Conservation (phyloP, 768 basidiomycete species). For the Albatrellus ellisii region DNA sequence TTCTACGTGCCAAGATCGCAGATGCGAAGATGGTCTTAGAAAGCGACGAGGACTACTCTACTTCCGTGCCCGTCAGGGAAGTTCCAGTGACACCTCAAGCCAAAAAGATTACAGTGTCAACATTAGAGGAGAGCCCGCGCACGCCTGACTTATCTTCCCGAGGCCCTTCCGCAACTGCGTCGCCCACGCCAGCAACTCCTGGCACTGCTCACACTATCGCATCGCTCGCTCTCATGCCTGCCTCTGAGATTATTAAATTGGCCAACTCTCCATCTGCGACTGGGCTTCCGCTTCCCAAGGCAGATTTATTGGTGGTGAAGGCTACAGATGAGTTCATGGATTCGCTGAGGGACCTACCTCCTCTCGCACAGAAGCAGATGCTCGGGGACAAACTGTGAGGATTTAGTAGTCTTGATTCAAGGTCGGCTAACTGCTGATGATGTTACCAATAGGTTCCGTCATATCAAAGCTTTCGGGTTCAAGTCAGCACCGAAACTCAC, state of each 20-base stretch:
- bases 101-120: slow-evolving; percentile 22
- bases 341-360: slow-evolving; percentile 49
- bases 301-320: slow-evolving; percentile 22
- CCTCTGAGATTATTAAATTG: slow-evolving; percentile 59
- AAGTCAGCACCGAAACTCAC: slow-evolving; percentile 82
- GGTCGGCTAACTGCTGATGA: not conserved
- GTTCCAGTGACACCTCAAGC: slow-evolving; percentile 51
- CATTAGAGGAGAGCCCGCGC: slow-evolving; percentile 38
- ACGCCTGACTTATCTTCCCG: slow-evolving; percentile 70
- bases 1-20: slow-evolving; percentile 60
- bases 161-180: slow-evolving; percentile 58
- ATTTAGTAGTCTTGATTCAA: not conserved
- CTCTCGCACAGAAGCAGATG: slow-evolving; percentile 74
- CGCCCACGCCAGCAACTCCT: slow-evolving; percentile 56
- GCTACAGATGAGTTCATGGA: slow-evolving; percentile 55
- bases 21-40: slow-evolving; percentile 79
- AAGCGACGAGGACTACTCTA: slow-evolving; percentile 34
- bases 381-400: slow-evolving; percentile 67
- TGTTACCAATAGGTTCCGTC: slow-evolving; percentile 39
- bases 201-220: slow-evolving; percentile 48
- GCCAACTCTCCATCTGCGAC: slow-evolving; percentile 34
- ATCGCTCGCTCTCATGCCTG: slow-evolving; percentile 61
- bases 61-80: slow-evolving; percentile 14
- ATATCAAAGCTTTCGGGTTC: slow-evolving; percentile 67
- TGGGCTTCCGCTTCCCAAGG: slow-evolving; percentile 19